Percentiles rank a stretch among this genome's conserved stretches.
Conservation (phyloP, 495 filamentous ascomycete genomes). For the Lasiosphaeria ovina region DNA sequence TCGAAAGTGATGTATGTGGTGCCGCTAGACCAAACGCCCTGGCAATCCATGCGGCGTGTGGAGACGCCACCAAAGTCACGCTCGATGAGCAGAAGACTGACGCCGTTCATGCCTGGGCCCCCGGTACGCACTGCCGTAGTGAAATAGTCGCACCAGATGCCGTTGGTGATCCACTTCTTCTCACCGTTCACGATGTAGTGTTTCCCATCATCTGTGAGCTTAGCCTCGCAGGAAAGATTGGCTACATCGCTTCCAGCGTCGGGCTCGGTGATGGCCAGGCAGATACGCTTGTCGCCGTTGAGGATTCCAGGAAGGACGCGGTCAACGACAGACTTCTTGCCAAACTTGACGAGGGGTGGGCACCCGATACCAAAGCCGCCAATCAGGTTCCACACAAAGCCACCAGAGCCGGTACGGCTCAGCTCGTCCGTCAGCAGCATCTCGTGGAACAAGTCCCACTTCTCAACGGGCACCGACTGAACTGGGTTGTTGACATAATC, state of each 20-base stretch:
- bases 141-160: slow-evolving; percentile 95
- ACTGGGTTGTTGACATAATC: slow-evolving; percentile 68
- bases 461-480: slow-evolving; percentile 74
- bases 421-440: slow-evolving; percentile 92
- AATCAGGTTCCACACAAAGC: slow-evolving; percentile 97
- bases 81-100: slow-evolving; percentile 83
- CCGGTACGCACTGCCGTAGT: slow-evolving; percentile 94
- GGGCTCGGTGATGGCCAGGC: slow-evolving; percentile 58
- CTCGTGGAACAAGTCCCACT: slow-evolving; percentile 99
- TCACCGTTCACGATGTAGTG: slow-evolving; percentile 99
- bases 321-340: slow-evolving; percentile 85
- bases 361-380: slow-evolving; percentile 93
- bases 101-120: slow-evolving; percentile 79
- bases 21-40: slow-evolving; percentile 91
- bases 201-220: slow-evolving; percentile 89
- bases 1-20: slow-evolving; percentile 98
- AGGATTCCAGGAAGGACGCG: slow-evolving; percentile 74
- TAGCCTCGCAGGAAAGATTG: slow-evolving; percentile 91
- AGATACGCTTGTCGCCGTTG: slow-evolving; percentile 92
- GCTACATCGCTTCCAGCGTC: slow-evolving; percentile 76
- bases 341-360: slow-evolving; percentile 88
- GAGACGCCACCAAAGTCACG: slow-evolving; percentile 76
- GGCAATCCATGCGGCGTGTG: slow-evolving; percentile 95
- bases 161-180: slow-evolving; percentile 99
- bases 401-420: slow-evolving; percentile 81